A percentile compares a stretch with the other conserved stretches of the same genome.
Evolutionary conservation across 768 basidiomycete genomes (phyloP).

Genomic region (Nevesoporus exiguus): DNA sequence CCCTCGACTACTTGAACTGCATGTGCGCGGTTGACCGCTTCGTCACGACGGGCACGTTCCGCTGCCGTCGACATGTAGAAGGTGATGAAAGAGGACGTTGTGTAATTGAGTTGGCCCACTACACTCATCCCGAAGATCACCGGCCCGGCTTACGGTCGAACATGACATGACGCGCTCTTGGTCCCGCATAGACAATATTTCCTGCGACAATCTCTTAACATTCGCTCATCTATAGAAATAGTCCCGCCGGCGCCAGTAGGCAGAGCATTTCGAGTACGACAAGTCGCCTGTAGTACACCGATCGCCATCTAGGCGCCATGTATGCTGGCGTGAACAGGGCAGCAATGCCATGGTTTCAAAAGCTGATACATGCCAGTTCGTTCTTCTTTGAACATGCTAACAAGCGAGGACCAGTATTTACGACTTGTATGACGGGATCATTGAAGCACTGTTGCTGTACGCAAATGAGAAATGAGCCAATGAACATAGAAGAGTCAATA

Average conservation of each 20-base stretch:
- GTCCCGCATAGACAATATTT: too few species aligned
- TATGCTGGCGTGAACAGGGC: too few species aligned
- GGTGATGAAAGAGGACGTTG: not conserved
- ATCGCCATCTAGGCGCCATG: too few species aligned
- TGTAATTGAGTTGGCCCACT: not conserved
- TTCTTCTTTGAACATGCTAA: constrained; percentile 40
- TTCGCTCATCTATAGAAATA: not conserved
- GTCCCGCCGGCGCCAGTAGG: not conserved
- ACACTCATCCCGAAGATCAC: not conserved
- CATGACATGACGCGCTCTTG: not conserved
- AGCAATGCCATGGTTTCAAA: constrained; percentile 12
- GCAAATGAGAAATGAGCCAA: not conserved
- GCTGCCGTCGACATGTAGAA: constrained; percentile 23
- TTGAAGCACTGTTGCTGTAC: constrained; percentile 35
- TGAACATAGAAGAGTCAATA: not conserved
- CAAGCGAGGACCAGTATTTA: constrained; percentile 32
- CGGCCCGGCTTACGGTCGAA: not conserved
- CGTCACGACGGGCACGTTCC: constrained; percentile 40
- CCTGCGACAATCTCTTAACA: too few species aligned
- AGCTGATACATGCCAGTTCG: constrained; percentile 30
- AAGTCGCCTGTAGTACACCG: not conserved
- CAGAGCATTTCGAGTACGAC: not conserved
- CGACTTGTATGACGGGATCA: constrained; percentile 38
- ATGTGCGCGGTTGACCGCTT: constrained; percentile 58
- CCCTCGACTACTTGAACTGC: constrained; percentile 57